Evolutionary conservation across 805 yeast species (phyloP), one percentile per base, ranked within the genome.

Genomic region (Saturnispora galanensis): DNA sequence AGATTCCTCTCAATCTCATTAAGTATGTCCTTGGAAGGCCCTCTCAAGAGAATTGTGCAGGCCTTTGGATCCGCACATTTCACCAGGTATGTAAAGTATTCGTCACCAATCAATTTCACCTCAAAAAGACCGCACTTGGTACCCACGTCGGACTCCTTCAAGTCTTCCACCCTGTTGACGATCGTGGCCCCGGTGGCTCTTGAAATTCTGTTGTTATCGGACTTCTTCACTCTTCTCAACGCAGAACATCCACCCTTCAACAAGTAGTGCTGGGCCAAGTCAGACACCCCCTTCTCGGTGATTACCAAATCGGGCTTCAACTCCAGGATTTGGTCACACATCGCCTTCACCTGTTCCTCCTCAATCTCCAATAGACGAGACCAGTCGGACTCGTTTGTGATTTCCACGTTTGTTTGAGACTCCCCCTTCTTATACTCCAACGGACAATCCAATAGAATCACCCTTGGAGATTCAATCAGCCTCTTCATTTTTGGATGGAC

Each of bases 401-500:
- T 89, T 69, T 93, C 99, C 54, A 93, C 86, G 66, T 93, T 90
- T 44, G 97, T 93, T 66, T 93, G 98, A 3, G 97, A 88, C 69
- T 93, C 99, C 52, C 98, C 99, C 74, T 93, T 93, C 70, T 93
- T 93, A 70, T 93, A 93, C 68, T 93, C 99, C 56, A 93, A 73
- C 10, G 99, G 97, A 66, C 97, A 89, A 67, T 93, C 99, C 55
- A 93, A 73, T 53, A 93, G 73, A 15, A 93, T 76, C 45, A 93
- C 77, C 52, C 90, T 77, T 41, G 99, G 99, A 58, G 87, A 84
- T 62, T 82, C 84, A 54, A 93, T 84, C 56, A 70, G 60, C 63
- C 99, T 80, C 56, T 81, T 81, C 99, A 93, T 93, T 65, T 89
- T 88, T 51, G 99, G 98, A 66, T 93, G 99, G n/a, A 94, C 88